These are phyloP conservation scores for Taiozyma sp. DNA, from an alignment of 1,139 yeast species.

Conservation along the genomic window DNA sequence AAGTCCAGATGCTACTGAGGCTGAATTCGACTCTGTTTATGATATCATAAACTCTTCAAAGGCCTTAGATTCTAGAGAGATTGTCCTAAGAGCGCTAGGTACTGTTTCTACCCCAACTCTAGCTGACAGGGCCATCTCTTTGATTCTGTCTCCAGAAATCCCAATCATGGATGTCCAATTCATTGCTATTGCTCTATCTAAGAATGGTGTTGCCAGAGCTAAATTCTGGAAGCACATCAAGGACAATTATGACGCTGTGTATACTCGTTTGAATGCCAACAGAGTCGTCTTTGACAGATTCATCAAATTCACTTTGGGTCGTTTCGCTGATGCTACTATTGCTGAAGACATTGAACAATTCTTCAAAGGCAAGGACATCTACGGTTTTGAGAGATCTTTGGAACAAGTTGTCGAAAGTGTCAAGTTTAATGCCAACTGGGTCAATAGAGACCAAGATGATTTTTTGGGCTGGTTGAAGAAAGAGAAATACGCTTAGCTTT, in stretches of 20 bases:
- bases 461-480: conserved; percentile 31
- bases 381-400: conserved; percentile 58
- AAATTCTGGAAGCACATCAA: conserved; percentile 54
- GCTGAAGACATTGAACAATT: conserved; percentile 43
- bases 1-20: conserved; percentile 33
- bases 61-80: conserved; percentile 64
- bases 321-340: conserved; percentile 41
- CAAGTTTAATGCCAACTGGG: conserved; percentile 46
- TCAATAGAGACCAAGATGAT: conserved; percentile 49
- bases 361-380: conserved; percentile 50
- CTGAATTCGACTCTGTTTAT: conserved; percentile 43
- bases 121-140: conserved; percentile 21
- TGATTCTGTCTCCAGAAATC: conserved; percentile 30
- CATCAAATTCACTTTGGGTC: conserved; percentile 45
- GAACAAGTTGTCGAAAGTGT: conserved; percentile 52
- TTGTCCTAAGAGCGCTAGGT: conserved; percentile 60
- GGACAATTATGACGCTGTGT: conserved; percentile 45
- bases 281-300: conserved; percentile 64
- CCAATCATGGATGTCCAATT: conserved; percentile 75
- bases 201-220: conserved; percentile 45
- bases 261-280: conserved; percentile 46
- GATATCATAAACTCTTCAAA: conserved; percentile 51
- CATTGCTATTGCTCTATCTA: conserved; percentile 41
- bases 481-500: background rate
- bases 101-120: conserved; percentile 37